These are phyloP conservation scores for Kluyveromyces siamensis DNA, from an alignment of 805 yeast species.

Conservation along the genomic window DNA sequence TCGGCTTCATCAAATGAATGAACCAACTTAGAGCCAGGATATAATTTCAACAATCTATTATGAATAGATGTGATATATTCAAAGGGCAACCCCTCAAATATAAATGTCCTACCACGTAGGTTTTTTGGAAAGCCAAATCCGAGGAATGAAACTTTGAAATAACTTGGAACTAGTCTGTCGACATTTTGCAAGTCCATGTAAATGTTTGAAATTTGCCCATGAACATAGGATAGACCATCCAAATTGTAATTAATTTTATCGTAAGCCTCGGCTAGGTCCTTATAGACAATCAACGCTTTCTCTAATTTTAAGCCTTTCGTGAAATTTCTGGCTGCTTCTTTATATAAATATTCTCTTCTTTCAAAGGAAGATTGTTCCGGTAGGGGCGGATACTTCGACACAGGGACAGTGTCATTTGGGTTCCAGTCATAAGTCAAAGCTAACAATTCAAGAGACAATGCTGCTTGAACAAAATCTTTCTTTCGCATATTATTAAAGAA, in stretches of 20 bases:
- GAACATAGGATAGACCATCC: constrained; percentile 63
- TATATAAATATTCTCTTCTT: constrained; percentile 64
- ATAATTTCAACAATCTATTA: constrained; percentile 59
- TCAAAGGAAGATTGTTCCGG: constrained; percentile 78
- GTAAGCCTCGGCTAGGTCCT: constrained; percentile 69
- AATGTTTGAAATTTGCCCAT: constrained; percentile 56
- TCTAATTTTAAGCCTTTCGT: constrained; percentile 66
- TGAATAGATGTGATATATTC: constrained; percentile 81
- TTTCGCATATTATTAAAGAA: constrained; percentile 53
- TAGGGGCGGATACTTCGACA: constrained; percentile 55
- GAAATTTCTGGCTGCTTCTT: constrained; percentile 61
- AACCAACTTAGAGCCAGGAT: constrained; percentile 75
- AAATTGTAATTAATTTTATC: constrained; percentile 66
- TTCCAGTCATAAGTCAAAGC: constrained; percentile 75
- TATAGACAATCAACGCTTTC: constrained; percentile 70
- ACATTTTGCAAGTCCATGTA: constrained; percentile 57
- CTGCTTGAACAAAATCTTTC: constrained; percentile 71
- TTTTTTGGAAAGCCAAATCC: constrained; percentile 81
- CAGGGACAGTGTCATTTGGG: constrained; percentile 44
- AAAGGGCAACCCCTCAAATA: constrained; percentile 79
- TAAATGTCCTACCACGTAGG: constrained; percentile 65
- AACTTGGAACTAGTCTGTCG: constrained; percentile 69
- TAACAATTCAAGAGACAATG: constrained; percentile 65
- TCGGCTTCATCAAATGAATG: constrained; percentile 48
- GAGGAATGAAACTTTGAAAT: constrained; percentile 67